phyloP scores from a whole-genome alignment of 352 stramenopile genomes.

The Pythium myriotylum region DNA sequence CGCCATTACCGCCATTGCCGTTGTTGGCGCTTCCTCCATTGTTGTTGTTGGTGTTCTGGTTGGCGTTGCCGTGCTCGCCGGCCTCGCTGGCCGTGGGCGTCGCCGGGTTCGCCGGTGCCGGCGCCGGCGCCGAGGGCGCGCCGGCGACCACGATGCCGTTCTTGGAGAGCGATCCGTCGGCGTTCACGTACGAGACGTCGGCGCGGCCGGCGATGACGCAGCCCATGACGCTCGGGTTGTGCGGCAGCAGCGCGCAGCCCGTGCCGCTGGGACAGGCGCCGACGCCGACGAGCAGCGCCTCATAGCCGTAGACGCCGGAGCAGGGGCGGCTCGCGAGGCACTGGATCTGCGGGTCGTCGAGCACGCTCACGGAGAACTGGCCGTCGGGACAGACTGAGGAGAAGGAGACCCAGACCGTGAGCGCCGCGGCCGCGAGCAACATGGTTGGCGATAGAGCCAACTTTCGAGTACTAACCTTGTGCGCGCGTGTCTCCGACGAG shows the following conservation, averaged over 20 bases:
- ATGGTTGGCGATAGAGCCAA: constrained; percentile 7
- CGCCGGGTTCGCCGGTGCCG: no score
- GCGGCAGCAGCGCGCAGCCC: constrained; percentile 60
- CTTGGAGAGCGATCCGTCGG: constrained; percentile 60
- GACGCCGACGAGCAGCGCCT: constrained; percentile 47
- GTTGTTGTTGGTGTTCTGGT: no score
- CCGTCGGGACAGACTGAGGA: constrained; percentile 44
- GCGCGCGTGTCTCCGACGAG: constrained; percentile 14
- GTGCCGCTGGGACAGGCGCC: constrained; percentile 56
- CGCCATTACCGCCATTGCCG: no score
- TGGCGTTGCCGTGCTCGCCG: no score
- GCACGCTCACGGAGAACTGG: constrained; percentile 65
- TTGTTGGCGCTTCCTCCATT: no score
- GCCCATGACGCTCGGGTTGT: constrained; percentile 65
- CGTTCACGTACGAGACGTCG: constrained; percentile 74
- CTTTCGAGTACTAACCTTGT: constrained; percentile 20
- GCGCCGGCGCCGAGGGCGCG: constrained; percentile 7
- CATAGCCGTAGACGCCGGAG: constrained; percentile 59
- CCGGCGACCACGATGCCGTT: constrained; percentile 40
- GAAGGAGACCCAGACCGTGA: constrained; percentile 20
- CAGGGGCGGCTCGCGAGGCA: constrained; percentile 59
- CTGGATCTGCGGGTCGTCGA: constrained; percentile 54
- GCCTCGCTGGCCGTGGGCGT: no score
- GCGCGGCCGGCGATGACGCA: constrained; percentile 49
- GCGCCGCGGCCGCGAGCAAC: constrained; percentile 10